A percentile compares a stretch with the other conserved stretches of the same genome.
Conservation (phyloP, 306 rosid genomes). For the Phaseolus lunatus region DNA sequence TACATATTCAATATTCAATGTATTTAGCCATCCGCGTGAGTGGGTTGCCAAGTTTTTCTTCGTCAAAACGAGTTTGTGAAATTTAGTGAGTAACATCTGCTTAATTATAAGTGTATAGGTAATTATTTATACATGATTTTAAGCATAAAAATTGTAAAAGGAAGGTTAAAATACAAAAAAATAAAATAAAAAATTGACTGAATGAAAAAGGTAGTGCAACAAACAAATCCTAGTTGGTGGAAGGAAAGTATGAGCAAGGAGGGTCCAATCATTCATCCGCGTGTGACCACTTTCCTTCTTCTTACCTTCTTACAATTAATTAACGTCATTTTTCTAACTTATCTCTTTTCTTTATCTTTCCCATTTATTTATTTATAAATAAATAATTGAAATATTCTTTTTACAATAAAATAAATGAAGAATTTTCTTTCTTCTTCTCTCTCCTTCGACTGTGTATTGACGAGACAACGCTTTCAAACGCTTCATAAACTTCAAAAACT, state of each 20-base stretch:
- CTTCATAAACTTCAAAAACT: slow-evolving; percentile 64
- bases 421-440: slow-evolving; percentile 14
- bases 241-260: slow-evolving; percentile 36
- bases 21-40: too few relatives aligned
- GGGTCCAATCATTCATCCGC: slow-evolving; percentile 54
- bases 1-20: too few relatives aligned
- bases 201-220: neutral
- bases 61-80: too few relatives aligned
- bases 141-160: too few relatives aligned
- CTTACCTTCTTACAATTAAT: slow-evolving; percentile 54
- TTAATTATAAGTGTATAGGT: too few relatives aligned
- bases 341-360: slow-evolving; percentile 50
- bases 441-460: slow-evolving; percentile 57
- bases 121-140: too few relatives aligned
- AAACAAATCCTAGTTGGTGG: too few relatives aligned
- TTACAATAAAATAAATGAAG: neutral
- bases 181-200: neutral
- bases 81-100: too few relatives aligned
- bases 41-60: too few relatives aligned
- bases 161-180: neutral
- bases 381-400: neutral
- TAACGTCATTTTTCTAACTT: slow-evolving; percentile 70
- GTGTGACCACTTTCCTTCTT: slow-evolving; percentile 46
- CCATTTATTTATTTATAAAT: neutral
- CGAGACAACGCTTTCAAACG: slow-evolving; percentile 63